Base-by-base conservation (phyloP, 1,284 basidiomycete genomes). In the Quambalaria eucalypti region DNA sequence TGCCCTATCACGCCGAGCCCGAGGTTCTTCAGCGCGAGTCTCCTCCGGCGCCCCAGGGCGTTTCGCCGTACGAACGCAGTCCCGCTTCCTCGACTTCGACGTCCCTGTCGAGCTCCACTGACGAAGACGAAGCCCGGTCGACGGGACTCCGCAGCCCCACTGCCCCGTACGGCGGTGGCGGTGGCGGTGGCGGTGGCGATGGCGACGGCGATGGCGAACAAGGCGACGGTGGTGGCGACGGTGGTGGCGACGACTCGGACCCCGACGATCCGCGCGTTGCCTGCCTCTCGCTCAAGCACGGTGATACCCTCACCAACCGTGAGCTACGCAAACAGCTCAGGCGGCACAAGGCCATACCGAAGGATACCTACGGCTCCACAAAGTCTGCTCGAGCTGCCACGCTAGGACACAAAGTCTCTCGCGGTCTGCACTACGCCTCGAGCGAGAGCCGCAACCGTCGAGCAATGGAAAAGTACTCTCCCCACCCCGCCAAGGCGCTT, bases 391-490 rank as follows among this genome's bases (percentile, higher is more conserved):
- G 57, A 61, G 25, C 19, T 55, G 28, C 59, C 58, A 16, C 50
- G 54, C n/a, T 69, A 4, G 58, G 61, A 7, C 40, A 55, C 10
- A 60, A 58, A 10, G 62, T 71, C 28, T 60, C 60, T 4, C 59
- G 61, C n/a, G 62, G 65, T n/a, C 52, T 71, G 25, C 55, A 60
- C 30, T 70, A 70, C 42, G 68, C 61, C 10, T 54, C 61, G 7
- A 67, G 61, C 48, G 49, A 57, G 51, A 63, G 60, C 40, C 62
- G 69, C 33, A 69, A 66, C 46, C 68, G 65, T 9, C 59, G 69
- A 21, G 69, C 69, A 1, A 70, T 71, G 64, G 68, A 65, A 21
- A 57, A 59, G 16, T 71, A 65, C 55, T 68, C 69, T 39, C 69
- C 69, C n/a, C 60, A 60, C 16, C 36, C 36, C 36, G 36, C 36